phyloP scores from a whole-genome alignment of 148 eudicot genomes.

The Chenopodium album region DNA sequence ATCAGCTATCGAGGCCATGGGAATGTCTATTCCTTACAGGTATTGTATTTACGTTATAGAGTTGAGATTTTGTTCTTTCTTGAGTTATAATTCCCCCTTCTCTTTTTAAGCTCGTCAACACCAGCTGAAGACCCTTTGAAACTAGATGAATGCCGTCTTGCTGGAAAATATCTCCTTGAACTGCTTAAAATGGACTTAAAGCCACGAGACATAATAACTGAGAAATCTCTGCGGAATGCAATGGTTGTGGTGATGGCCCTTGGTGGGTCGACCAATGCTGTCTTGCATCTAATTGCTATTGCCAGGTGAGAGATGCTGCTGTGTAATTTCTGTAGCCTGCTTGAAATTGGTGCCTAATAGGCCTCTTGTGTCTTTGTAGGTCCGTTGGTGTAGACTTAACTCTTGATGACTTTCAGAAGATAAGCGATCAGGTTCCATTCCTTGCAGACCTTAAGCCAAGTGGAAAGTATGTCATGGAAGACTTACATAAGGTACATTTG shows the following conservation, averaged over 20 bases:
- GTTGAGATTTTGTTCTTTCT: neutral
- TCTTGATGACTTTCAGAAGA: constrained; percentile 92
- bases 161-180: constrained; percentile 80
- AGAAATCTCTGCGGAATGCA: constrained; percentile 77
- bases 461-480: constrained; percentile 99
- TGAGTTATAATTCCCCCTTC: constrained; percentile 9
- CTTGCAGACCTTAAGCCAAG: constrained; percentile 99
- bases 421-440: constrained; percentile 85
- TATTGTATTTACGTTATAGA: constrained; percentile 15
- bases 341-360: constrained; percentile 2
- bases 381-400: constrained; percentile 78
- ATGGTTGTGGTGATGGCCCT: constrained; percentile 96
- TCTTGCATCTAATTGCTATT: constrained; percentile 91
- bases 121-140: constrained; percentile 98
- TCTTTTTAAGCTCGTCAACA: constrained; percentile 69
- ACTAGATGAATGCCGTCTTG: constrained; percentile 94
- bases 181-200: constrained; percentile 90
- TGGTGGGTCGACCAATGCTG: constrained; percentile 98
- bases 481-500: constrained; percentile 78
- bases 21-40: constrained; percentile 98
- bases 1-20: constrained; percentile 93
- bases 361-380: constrained; percentile 44
- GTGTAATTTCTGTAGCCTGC: constrained; percentile 1
- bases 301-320: constrained; percentile 58
- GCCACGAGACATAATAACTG: constrained; percentile 91